Conservation (phyloP, 768 basidiomycete species). For the Kwoniella sp. region DNA sequence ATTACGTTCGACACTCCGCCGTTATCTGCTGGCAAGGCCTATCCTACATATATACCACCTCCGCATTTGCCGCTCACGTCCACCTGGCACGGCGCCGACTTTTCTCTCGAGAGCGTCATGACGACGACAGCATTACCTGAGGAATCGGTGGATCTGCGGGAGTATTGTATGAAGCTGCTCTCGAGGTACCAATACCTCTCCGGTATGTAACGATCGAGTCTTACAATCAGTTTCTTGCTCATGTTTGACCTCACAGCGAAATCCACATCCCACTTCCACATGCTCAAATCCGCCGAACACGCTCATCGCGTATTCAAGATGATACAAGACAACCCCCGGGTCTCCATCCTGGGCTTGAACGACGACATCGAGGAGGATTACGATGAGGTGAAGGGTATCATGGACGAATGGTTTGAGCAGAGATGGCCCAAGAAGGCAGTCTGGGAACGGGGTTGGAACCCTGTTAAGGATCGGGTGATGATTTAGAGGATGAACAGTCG, state of each 20-base stretch:
- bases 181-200: slow-evolving; percentile 45
- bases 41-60: slow-evolving; percentile 34
- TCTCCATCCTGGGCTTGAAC: slow-evolving; percentile 42
- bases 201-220: no score
- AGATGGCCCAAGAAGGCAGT: slow-evolving; percentile 37
- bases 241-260: slow-evolving; percentile 1
- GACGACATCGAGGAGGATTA: slow-evolving; percentile 45
- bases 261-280: slow-evolving; percentile 43
- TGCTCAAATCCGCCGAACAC: slow-evolving; percentile 32
- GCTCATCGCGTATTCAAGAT: slow-evolving; percentile 29
- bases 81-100: slow-evolving; percentile 48
- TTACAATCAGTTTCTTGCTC: no score
- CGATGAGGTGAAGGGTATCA: slow-evolving; percentile 24
- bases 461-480: slow-evolving; percentile 7
- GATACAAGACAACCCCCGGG: slow-evolving; percentile 25
- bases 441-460: slow-evolving; percentile 35
- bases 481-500: slow-evolving; percentile 1
- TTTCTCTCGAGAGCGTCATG: slow-evolving; percentile 38
- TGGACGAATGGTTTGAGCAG: slow-evolving; percentile 33
- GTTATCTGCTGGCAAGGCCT: background rate
- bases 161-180: slow-evolving; percentile 40
- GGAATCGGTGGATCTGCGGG: slow-evolving; percentile 29
- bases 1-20: slow-evolving; percentile 19
- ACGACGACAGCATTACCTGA: slow-evolving; percentile 26
- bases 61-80: slow-evolving; percentile 45